A percentile compares a stretch with the other conserved stretches of the same genome.
Conservation (phyloP, 1,284 basidiomycete species). For the Lignosus rhinocerotis region DNA sequence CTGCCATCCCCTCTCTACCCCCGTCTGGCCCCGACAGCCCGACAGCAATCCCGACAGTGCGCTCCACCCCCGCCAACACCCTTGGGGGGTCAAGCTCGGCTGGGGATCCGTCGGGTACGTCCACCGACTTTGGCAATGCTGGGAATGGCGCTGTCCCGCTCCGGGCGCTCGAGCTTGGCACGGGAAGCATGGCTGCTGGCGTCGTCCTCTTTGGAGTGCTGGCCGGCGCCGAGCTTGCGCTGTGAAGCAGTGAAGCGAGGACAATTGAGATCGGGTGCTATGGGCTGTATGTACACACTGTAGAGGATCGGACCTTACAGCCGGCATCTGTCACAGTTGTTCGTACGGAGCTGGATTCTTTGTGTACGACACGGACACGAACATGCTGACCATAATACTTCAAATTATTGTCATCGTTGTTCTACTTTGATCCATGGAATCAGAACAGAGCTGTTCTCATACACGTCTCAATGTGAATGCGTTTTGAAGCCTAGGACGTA, state of each 20-base stretch:
- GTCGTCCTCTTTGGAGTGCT: slow-evolving; percentile 14
- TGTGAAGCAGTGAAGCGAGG: slow-evolving; percentile 6
- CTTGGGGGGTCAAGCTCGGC: not conserved
- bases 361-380: no score
- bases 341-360: no score
- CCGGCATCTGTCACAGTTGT: no score
- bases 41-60: no score
- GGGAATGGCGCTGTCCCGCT: not conserved
- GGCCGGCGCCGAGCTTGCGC: slow-evolving; percentile 12
- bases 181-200: slow-evolving; percentile 7
- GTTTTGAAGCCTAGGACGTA: no score
- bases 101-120: not conserved
- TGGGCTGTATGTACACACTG: not conserved
- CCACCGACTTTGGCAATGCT: not conserved
- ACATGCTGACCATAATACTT: no score
- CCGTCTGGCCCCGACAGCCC: no score
- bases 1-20: no score
- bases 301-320: not conserved
- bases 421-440: no score
- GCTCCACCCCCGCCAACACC: not conserved
- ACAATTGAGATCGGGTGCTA: not conserved
- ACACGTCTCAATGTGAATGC: no score
- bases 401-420: no score
- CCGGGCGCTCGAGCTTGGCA: slow-evolving; percentile 2
- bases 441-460: no score